phyloP scores from a whole-genome alignment of 768 basidiomycete species.

The Rhodotorula sphaerocarpa region DNA sequence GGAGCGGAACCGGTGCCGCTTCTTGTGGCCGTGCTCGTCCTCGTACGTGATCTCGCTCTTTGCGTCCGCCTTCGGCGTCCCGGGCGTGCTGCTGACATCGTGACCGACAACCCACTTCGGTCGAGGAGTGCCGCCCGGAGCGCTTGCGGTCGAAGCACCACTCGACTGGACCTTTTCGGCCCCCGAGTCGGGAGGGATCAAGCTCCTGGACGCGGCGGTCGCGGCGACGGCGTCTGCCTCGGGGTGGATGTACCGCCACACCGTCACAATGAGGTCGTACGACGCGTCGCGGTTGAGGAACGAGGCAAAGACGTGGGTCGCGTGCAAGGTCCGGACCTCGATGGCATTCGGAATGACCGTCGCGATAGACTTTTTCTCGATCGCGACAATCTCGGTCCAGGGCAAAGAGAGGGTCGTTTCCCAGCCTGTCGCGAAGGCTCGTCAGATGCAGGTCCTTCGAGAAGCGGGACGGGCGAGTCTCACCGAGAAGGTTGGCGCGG shows the following conservation, averaged over 20 bases:
- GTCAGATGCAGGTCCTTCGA: neutral
- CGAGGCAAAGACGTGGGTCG: conserved; percentile 71
- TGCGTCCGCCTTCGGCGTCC: conserved; percentile 1
- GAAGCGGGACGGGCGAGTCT: neutral
- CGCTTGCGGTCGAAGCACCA: neutral
- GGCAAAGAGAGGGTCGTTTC: conserved; percentile 78
- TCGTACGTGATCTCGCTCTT: conserved; percentile 30
- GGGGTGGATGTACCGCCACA: conserved; percentile 81
- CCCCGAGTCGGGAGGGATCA: neutral
- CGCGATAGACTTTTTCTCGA: conserved; percentile 96
- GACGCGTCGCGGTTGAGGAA: conserved; percentile 90
- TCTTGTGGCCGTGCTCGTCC: conserved; percentile 29
- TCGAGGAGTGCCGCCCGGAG: neutral
- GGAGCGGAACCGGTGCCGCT: conserved; percentile 18
- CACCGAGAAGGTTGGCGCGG: conserved; percentile 28
- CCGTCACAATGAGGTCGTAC: conserved; percentile 84
- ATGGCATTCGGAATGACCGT: conserved; percentile 96
- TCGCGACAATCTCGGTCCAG: conserved; percentile 69
- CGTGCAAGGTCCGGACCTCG: conserved; percentile 49
- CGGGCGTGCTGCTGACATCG: neutral
- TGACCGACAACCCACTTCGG: neutral
- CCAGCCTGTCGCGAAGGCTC: neutral
- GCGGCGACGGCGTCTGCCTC: conserved; percentile 43
- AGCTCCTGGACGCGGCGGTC: neutral
- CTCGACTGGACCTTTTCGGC: neutral